Conservation (phyloP, 495 filamentous ascomycete genomes). For the Aspergillus affinis region DNA sequence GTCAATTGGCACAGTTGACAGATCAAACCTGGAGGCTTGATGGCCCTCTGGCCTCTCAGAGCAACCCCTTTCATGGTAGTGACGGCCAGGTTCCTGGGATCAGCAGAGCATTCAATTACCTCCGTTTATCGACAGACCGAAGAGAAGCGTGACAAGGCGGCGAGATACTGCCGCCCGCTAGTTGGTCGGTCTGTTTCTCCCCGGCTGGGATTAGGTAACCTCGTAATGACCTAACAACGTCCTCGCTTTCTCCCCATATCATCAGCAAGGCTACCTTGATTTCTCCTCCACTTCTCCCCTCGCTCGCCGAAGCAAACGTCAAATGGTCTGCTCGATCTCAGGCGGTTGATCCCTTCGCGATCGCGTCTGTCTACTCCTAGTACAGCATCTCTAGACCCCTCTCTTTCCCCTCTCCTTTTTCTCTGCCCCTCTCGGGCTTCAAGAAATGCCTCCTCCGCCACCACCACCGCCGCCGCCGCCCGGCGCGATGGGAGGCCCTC, state of each 20-base stretch:
- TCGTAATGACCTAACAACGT: background rate
- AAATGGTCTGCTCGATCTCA: constrained; percentile 12
- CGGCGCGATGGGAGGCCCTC: constrained; percentile 64
- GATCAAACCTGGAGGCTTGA: constrained; percentile 25
- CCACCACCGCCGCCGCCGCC: constrained; percentile 67
- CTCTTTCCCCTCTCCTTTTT: constrained; percentile 14
- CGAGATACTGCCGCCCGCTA: constrained; percentile 16
- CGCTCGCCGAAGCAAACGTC: constrained; percentile 1
- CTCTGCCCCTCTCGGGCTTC: constrained; percentile 9
- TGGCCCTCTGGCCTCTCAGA: constrained; percentile 27
- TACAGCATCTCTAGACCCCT: constrained; percentile 8
- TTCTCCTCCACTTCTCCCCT: constrained; percentile 5
- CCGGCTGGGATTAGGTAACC: constrained; percentile 3
- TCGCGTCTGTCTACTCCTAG: constrained; percentile 5
- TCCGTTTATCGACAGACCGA: background rate
- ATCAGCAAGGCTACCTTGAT: constrained; percentile 8
- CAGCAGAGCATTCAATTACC: background rate
- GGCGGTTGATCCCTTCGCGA: constrained; percentile 17
- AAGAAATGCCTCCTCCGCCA: constrained; percentile 64
- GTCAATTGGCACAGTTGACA: constrained; percentile 45
- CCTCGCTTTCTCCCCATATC: constrained; percentile 6
- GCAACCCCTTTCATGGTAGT: constrained; percentile 37
- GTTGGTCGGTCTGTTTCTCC: too few relatives aligned
- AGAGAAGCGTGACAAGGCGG: constrained; percentile 17
- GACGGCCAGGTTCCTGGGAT: background rate